These are phyloP conservation scores for Celoporthe dispersa DNA, from an alignment of 2,329 filamentous ascomycete species.

Conservation along the genomic window DNA sequence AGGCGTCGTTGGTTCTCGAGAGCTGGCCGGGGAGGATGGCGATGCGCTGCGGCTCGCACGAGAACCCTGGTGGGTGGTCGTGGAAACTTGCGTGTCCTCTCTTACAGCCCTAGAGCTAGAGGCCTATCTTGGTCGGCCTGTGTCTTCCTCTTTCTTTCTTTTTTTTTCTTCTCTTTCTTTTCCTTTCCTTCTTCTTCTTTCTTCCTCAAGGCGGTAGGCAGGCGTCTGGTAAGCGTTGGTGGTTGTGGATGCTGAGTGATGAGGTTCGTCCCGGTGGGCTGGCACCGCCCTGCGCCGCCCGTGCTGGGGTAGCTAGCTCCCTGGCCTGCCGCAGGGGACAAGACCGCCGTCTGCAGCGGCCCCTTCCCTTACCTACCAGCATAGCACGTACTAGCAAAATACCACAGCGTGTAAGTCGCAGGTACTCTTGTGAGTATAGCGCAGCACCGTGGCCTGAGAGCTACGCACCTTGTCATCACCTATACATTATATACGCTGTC, in stretches of 20 bases:
- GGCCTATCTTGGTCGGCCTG: not conserved
- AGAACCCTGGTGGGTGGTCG: not conserved
- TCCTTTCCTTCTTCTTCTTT: not conserved
- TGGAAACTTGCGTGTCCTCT: not conserved
- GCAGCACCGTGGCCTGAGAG: not conserved
- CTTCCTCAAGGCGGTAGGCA: not conserved
- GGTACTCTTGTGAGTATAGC: not conserved
- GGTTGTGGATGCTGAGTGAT: not conserved
- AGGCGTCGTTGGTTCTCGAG: not conserved
- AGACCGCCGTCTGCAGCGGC: not conserved
- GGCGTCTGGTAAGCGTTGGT: not conserved
- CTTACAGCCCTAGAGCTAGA: not conserved
- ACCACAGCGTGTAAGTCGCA: not conserved
- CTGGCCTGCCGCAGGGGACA: not conserved
- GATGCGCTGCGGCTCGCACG: constrained; percentile 14
- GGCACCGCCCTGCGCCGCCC: not conserved
- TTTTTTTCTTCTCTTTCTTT: too few relatives aligned
- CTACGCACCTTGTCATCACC: not conserved
- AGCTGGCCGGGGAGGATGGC: not conserved
- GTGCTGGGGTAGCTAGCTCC: not conserved
- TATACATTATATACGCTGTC: not conserved
- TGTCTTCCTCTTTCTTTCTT: not conserved
- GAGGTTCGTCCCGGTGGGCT: not conserved
- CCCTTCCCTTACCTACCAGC: not conserved
- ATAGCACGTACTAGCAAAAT: not conserved